Evolutionary conservation across 2,329 filamentous ascomycete genomes (phyloP).

Genomic region (Pseudophaeomoniella oleicola): DNA sequence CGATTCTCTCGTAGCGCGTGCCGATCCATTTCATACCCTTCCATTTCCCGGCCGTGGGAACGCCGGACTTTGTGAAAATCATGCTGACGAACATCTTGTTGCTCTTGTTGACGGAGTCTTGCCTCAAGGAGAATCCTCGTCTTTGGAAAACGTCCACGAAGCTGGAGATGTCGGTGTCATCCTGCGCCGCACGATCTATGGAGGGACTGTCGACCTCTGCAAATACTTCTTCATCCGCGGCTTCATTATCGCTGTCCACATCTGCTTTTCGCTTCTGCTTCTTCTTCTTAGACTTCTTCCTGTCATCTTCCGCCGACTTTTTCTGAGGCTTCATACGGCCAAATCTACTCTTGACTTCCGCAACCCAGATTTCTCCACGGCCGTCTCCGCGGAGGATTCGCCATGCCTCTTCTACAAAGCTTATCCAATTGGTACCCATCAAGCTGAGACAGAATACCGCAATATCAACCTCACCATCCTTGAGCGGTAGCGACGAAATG

Average conservation of each 20-base stretch:
- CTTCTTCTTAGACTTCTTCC: conserved; percentile 36
- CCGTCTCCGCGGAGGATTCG: conserved; percentile 78
- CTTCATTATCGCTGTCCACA: conserved; percentile 35
- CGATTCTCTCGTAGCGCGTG: conserved; percentile 16
- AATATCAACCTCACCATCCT: conserved; percentile 63
- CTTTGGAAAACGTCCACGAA: conserved; percentile 73
- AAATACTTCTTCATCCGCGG: conserved; percentile 44
- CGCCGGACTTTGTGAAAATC: conserved; percentile 76
- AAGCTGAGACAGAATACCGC: conserved; percentile 91
- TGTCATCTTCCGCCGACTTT: conserved; percentile 28
- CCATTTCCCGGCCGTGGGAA: conserved; percentile 63
- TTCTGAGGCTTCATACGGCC: conserved; percentile 37
- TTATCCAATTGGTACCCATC: conserved; percentile 98
- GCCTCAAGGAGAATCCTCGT: conserved; percentile 72
- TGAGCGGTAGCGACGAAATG: conserved; percentile 67
- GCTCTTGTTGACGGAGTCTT: conserved; percentile 58
- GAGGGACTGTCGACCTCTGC: conserved; percentile 32
- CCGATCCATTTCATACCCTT: conserved; percentile 24
- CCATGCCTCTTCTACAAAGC: conserved; percentile 92
- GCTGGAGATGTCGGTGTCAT: conserved; percentile 72
- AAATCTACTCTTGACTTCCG: conserved; percentile 92
- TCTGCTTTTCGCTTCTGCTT: conserved; percentile 19
- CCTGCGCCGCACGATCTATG: conserved; percentile 35
- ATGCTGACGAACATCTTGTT: conserved; percentile 99
- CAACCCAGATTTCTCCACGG: conserved; percentile 77